Percentiles rank a stretch among this genome's conserved stretches.
phyloP scores from a whole-genome alignment of 2,329 filamentous ascomycete genomes.

The Colletotrichum gigasporum region DNA sequence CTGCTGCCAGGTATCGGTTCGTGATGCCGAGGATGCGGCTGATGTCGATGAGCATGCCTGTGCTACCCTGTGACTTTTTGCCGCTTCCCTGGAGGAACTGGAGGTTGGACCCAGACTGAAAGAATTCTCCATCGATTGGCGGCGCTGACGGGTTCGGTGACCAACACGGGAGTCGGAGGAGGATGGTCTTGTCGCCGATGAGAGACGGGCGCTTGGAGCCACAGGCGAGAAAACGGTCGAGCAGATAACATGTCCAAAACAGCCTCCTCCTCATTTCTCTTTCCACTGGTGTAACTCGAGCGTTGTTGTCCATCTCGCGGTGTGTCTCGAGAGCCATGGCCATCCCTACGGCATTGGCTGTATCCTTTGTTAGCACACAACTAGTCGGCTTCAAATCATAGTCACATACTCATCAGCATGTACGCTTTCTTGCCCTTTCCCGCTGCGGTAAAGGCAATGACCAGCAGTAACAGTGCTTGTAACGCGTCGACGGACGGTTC shows the following conservation, averaged over 20 bases:
- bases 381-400: background rate
- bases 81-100: conserved; percentile 76
- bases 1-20: conserved; percentile 84
- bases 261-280: conserved; percentile 81
- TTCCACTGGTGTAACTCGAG: conserved; percentile 72
- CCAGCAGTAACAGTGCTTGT: conserved; percentile 79
- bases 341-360: conserved; percentile 83
- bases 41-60: conserved; percentile 85
- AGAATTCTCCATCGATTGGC: conserved; percentile 80
- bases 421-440: conserved; percentile 87
- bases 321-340: conserved; percentile 83
- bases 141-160: conserved; percentile 68
- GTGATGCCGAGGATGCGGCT: conserved; percentile 83
- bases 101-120: conserved; percentile 80
- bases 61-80: conserved; percentile 78
- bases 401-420: conserved; percentile 78
- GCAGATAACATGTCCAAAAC: conserved; percentile 89
- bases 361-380: conserved; percentile 8
- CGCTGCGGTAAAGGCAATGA: conserved; percentile 78
- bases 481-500: conserved; percentile 82
- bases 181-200: conserved; percentile 79
- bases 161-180: conserved; percentile 81
- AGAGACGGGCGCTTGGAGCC: conserved; percentile 86
- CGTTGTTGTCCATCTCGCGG: conserved; percentile 73
- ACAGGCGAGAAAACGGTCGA: conserved; percentile 84